These are phyloP conservation scores for Prunella vulgaris DNA, from an alignment of 257 asterid genomes.

Conservation along the genomic window DNA sequence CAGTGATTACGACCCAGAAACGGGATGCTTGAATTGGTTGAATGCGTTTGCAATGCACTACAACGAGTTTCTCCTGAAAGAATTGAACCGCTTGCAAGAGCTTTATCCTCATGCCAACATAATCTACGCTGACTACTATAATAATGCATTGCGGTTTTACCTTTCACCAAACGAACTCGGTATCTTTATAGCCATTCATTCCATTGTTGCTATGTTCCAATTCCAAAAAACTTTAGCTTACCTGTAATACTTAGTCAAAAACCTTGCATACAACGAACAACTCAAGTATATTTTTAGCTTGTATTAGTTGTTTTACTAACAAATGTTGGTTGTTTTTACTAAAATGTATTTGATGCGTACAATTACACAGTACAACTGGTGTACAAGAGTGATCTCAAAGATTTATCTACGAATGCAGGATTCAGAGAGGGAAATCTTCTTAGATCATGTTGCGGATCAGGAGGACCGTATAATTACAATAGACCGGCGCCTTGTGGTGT, in stretches of 20 bases:
- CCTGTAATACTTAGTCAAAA: too few species aligned
- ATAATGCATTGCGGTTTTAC: slow-evolving; percentile 10
- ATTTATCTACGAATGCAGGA: slow-evolving; percentile 24
- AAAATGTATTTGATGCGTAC: neutral
- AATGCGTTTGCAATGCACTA: slow-evolving; percentile 34
- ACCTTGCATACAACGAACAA: too few species aligned
- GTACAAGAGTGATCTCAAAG: neutral
- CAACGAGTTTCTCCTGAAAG: slow-evolving; percentile 28
- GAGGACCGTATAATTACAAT: slow-evolving; percentile 36
- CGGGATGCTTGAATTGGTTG: slow-evolving; percentile 49
- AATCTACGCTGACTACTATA: neutral
- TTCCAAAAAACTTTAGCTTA: too few species aligned
- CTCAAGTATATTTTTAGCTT: too few species aligned
- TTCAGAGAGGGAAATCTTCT: slow-evolving; percentile 23
- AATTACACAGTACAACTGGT: neutral
- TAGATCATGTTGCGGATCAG: slow-evolving; percentile 40
- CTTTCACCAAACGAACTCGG: slow-evolving; percentile 25
- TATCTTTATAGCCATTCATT: neutral
- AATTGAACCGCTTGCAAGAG: neutral
- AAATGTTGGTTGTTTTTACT: too few species aligned
- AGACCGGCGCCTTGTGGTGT: slow-evolving; percentile 16
- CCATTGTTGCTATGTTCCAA: neutral
- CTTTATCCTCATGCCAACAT: neutral
- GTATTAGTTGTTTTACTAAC: too few species aligned
- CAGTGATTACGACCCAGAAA: slow-evolving; percentile 30